Evolutionary conservation across 495 filamentous ascomycete genomes (phyloP), one percentile per base, ranked within the genome.

Genomic region (Cercophora scortea): DNA sequence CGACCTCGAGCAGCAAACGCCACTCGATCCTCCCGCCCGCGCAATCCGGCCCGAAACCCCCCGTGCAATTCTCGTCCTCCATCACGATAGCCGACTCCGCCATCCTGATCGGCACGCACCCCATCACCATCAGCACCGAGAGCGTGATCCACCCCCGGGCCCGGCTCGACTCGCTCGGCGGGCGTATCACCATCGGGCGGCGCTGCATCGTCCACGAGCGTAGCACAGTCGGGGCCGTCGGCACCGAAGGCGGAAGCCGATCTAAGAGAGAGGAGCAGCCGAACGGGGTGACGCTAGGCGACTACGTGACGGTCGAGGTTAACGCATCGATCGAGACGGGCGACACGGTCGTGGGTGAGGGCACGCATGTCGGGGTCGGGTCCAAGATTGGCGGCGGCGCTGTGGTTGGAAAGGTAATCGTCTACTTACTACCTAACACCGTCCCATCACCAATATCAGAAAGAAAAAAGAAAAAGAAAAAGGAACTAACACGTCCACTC

Each of bases 91-190:
- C 89, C 61, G 87, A 92, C 56, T 80, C 81, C n/a, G 86, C 84
- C 7, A 60, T 82, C 8, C 73, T 95, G 52, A 81, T 80, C 6
- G 90, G 90, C 19, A 82, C 77, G 4, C 74, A 90, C 68, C 76
- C 77, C 13, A 86, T 96, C 51, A 80, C 75, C 41, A 80, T 95
- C 58, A 81, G 80, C 53, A 70, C 79, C 35, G 80, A 87, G 62
- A 83, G 80, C 13, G 79, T 95, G n/a, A 72, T 96, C 51, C 90
- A 96, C 69, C 90, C 90, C 1, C 86, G 89, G 51, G 78, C 82
- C 0, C 77, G 79, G 46, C 72, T 96, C 58, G 82, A 85, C 59
- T 82, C 86, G 1, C 72, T 76, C 39, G 71, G 79, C 43, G 90
- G 87, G 0, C 80, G 85, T 17, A 79, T 96, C 34, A 79, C 73